phyloP scores from a whole-genome alignment of 78 protist species.

The Protostelium mycophagum region DNA sequence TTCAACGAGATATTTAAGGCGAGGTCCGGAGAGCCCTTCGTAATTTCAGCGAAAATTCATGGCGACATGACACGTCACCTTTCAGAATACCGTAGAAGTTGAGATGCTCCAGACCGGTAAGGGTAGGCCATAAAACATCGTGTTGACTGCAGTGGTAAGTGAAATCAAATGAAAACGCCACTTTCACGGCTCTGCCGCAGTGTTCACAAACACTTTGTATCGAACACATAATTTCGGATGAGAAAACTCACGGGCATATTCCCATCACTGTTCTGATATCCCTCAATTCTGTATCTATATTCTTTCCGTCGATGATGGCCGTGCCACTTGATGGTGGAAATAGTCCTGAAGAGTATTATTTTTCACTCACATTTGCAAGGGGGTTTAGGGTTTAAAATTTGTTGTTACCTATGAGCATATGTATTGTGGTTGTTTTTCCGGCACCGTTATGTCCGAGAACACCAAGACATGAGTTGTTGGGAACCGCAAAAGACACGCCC shows the following conservation, averaged over 20 bases:
- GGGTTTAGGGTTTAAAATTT: too few relatives aligned
- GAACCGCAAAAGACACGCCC: not conserved
- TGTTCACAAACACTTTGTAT: too few relatives aligned
- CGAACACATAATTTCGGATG: not conserved
- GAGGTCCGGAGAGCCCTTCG: too few relatives aligned
- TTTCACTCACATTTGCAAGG: too few relatives aligned
- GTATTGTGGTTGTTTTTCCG: conserved; percentile 82
- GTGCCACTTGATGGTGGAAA: too few relatives aligned
- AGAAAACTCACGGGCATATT: conserved; percentile 46
- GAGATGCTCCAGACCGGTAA: conserved; percentile 68
- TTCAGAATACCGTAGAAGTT: conserved; percentile 51
- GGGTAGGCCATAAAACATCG: conserved; percentile 40
- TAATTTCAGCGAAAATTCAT: conserved; percentile 2
- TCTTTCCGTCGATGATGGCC: conserved; percentile 33
- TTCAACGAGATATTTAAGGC: too few relatives aligned
- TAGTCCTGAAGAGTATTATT: too few relatives aligned
- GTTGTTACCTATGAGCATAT: conserved; percentile 75
- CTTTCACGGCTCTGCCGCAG: too few relatives aligned
- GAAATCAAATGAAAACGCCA: too few relatives aligned
- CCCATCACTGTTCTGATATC: conserved; percentile 52
- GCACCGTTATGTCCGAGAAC: conserved; percentile 79
- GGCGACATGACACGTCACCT: conserved; percentile 35
- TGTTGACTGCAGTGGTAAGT: conserved; percentile 13
- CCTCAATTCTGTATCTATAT: conserved; percentile 12
- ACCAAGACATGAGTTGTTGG: conserved; percentile 5